Evolutionary conservation across 176 grass and related monocot species (phyloP).

Genomic region (Raddia distichophylla): DNA sequence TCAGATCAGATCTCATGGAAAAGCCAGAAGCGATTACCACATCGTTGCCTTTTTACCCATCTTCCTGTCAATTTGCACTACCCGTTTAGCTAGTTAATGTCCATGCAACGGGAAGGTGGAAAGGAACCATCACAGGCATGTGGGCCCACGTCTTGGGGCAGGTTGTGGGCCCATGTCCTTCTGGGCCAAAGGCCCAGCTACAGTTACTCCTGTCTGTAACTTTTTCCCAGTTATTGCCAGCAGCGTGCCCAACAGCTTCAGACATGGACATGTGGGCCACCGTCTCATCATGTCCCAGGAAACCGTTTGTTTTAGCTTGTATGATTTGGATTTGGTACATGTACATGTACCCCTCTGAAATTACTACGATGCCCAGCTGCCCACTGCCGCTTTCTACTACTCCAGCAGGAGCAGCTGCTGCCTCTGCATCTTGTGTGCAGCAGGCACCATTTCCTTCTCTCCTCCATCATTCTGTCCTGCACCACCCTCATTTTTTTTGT

Average conservation of each 20-base stretch:
- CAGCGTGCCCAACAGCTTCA: not conserved
- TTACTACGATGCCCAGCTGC: not conserved
- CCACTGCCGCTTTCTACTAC: not conserved
- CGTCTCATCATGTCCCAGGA: not conserved
- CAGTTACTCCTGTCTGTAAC: slow-evolving; percentile 1
- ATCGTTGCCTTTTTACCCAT: not conserved
- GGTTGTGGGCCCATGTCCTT: not conserved
- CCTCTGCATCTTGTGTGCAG: not conserved
- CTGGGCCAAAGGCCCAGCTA: not conserved
- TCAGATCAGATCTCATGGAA: too few relatives aligned
- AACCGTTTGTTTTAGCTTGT: not conserved
- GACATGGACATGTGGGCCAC: not conserved
- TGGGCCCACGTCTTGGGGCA: not conserved
- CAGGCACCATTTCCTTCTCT: not conserved
- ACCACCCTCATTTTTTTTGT: not conserved
- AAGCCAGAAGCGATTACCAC: not conserved
- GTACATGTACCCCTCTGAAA: not conserved
- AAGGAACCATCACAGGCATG: not conserved
- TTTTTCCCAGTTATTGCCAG: not conserved
- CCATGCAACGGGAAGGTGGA: not conserved
- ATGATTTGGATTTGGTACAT: too few relatives aligned
- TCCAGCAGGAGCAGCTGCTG: not conserved
- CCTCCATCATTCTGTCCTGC: not conserved
- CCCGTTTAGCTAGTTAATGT: not conserved
- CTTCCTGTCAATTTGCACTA: not conserved